phyloP scores from a whole-genome alignment of 257 asterid species.

The Scutellaria barbata region DNA sequence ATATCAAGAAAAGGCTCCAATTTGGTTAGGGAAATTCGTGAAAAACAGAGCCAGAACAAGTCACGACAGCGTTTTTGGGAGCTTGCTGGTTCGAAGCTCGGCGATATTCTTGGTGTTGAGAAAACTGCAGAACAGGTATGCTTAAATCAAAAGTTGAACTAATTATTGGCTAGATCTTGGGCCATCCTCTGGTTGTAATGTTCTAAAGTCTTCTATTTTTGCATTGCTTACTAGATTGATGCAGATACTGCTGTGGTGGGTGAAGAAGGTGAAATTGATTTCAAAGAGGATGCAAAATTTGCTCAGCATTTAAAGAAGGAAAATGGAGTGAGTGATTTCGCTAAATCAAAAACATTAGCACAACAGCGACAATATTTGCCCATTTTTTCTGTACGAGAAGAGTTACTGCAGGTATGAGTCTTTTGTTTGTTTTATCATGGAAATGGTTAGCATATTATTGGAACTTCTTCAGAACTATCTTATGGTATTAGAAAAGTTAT shows the following conservation, averaged over 20 bases:
- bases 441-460: neutral
- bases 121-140: conserved; percentile 89
- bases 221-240: conserved; percentile 68
- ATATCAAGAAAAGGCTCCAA: conserved; percentile 93
- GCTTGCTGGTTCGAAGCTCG: conserved; percentile 96
- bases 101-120: conserved; percentile 96
- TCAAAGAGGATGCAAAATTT: conserved; percentile 90
- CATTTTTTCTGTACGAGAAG: conserved; percentile 93
- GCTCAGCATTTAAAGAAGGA: conserved; percentile 88
- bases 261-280: conserved; percentile 95
- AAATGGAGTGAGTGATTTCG: conserved; percentile 84
- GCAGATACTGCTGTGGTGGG: conserved; percentile 98
- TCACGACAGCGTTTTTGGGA: conserved; percentile 99
- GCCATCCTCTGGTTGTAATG: conserved; percentile 12
- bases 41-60: conserved; percentile 88
- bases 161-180: conserved; percentile 22
- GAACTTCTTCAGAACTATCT: neutral
- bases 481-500: conserved; percentile 1
- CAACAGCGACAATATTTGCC: conserved; percentile 94
- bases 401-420: conserved; percentile 80
- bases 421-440: conserved; percentile 8
- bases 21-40: conserved; percentile 89
- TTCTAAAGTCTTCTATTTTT: conserved; percentile 34
- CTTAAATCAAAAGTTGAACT: conserved; percentile 19
- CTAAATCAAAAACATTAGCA: conserved; percentile 69